Evolutionary conservation across 306 rosid species (phyloP).

Genomic region (Boehmeria nivea): DNA sequence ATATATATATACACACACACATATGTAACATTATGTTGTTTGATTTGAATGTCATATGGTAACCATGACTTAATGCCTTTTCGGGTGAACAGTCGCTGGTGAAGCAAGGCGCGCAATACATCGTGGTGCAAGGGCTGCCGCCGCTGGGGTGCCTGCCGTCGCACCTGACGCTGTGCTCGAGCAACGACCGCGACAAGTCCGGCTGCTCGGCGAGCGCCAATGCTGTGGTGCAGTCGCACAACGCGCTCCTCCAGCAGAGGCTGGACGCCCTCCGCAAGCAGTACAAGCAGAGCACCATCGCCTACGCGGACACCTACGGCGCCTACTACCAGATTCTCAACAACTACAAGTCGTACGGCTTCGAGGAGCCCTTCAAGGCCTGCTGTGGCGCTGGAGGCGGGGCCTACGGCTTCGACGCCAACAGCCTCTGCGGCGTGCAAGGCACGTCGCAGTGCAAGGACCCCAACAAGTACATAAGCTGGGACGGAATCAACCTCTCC

Average conservation of each 20-base stretch:
- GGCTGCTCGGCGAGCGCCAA: conserved; percentile 18
- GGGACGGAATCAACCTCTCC: conserved; percentile 24
- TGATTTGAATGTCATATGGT: no score
- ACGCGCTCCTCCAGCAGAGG: conserved; percentile 11
- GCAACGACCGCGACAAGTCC: conserved; percentile 7
- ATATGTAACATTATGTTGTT: no score
- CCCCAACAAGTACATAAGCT: conserved; percentile 15
- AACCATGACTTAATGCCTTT: no score
- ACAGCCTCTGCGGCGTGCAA: conserved; percentile 7
- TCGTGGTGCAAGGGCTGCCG: conserved; percentile 29
- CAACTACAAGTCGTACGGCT: not conserved
- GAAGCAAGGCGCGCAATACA: conserved; percentile 16
- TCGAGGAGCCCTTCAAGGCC: conserved; percentile 24
- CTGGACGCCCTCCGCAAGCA: not conserved
- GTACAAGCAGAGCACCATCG: not conserved
- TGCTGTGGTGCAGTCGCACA: conserved; percentile 10
- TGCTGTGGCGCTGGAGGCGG: conserved; percentile 14
- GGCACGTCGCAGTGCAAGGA: conserved; percentile 15
- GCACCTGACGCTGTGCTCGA: not conserved
- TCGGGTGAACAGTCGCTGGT: not conserved
- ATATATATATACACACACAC: not conserved
- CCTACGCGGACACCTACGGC: conserved; percentile 19
- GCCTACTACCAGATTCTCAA: conserved; percentile 8
- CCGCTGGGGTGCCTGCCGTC: conserved; percentile 22
- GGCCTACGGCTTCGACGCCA: not conserved